These are phyloP conservation scores for Pogostemon cablin DNA, from an alignment of 257 asterid genomes.

Conservation along the genomic window DNA sequence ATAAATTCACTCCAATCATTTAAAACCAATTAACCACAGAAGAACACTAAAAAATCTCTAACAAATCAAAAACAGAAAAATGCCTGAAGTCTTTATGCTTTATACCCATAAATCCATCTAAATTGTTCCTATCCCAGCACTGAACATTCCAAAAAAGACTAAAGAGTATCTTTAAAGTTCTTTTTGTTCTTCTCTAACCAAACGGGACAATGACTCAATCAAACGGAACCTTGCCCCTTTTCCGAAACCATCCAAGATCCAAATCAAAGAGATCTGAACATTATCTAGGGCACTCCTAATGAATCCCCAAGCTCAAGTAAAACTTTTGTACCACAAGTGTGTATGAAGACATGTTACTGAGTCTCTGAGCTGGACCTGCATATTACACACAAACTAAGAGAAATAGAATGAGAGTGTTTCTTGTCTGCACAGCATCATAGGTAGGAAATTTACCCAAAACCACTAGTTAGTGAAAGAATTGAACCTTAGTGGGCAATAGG, in stretches of 20 bases:
- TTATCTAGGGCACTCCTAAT: neutral
- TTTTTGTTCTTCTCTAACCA: neutral
- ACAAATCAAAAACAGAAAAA: neutral
- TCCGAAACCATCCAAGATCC: neutral
- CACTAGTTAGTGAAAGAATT: too few species aligned
- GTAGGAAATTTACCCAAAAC: too few species aligned
- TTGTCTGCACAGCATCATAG: too few species aligned
- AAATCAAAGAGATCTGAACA: too few species aligned
- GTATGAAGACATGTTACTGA: too few species aligned
- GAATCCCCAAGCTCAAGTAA: neutral
- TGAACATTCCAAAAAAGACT: neutral
- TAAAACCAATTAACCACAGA: neutral
- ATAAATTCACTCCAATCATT: neutral
- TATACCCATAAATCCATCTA: neutral
- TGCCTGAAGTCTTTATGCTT: neutral
- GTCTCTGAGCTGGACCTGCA: too few species aligned
- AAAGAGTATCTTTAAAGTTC: neutral
- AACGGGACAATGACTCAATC: neutral
- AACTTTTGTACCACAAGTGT: neutral
- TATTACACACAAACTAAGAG: too few species aligned
- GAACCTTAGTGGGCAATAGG: too few species aligned
- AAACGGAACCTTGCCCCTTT: neutral
- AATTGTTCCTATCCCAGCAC: neutral
- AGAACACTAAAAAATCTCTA: neutral
- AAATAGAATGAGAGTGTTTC: too few species aligned